Base-by-base conservation (phyloP, 257 asterid species). In the Solanum corneliomulleri region DNA sequence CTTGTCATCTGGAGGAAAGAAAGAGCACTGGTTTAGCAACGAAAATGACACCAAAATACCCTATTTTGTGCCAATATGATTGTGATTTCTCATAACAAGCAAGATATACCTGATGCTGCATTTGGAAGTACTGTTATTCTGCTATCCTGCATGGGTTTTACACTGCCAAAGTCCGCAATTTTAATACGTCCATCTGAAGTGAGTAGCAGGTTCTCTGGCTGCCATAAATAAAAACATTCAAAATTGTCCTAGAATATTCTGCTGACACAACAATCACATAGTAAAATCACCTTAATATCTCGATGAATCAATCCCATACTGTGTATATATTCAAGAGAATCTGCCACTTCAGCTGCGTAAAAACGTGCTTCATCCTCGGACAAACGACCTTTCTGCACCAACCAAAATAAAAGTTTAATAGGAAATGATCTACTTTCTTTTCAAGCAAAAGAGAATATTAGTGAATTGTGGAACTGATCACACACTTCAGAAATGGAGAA, bases 201-300 rank as follows among this genome's bases (percentile, higher is more conserved):
- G 89, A 97, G 98, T 71, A 97, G 94, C 95, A 97, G 94, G 87
- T 97, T 97, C 92, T 97, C 99, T 20, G 99, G 99, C 99, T 97
- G 96, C 86, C 92, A 90, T 85, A 88, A 66, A 81, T 85, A 82
- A 89, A 56, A 91, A 88, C 77, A 77, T 37, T 90, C 77, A 81
- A 29, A 29, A 29, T 49, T 81, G 69, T 81, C 69, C 85, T 49
- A 49, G 31, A 10, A 49, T 81, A 81, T 49, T 49, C 27, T 81
- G 69, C 41, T 49, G 45, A 29, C 45, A 49, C 42, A 31, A 10
- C 44, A 81, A 5, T 52, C 45, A 81, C 69, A 49, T 29, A 49
- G 62, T 47, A 29, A 77, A 76, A 78, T 71, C 94, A 97, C 99
- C 99, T 97, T 97, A 87, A 97, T 96, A 92, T 97, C 99, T 84